Evolutionary conservation across 2,329 filamentous ascomycete species (phyloP).

Genomic region (Sporothrix luriei): DNA sequence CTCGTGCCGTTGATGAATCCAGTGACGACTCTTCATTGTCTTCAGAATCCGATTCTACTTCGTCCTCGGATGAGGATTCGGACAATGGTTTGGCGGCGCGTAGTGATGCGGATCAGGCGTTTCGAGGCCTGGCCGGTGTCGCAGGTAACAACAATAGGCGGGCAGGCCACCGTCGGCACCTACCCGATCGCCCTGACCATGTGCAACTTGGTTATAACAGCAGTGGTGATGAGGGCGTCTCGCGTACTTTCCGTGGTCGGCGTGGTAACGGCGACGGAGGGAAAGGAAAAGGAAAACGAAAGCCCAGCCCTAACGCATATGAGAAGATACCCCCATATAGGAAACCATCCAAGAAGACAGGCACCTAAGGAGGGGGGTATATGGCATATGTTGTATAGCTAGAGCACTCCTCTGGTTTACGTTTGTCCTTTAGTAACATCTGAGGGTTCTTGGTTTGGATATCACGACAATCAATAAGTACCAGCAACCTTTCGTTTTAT

Average conservation of each 20-base stretch:
- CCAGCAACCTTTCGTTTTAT: not conserved
- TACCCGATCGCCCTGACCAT: constrained; percentile 42
- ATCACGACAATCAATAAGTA: not conserved
- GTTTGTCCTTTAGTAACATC: not conserved
- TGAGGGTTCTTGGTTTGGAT: not conserved
- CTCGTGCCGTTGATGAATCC: constrained; percentile 79
- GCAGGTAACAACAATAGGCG: constrained; percentile 35
- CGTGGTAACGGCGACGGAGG: not conserved
- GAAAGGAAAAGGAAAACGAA: constrained; percentile 39
- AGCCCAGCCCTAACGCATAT: constrained; percentile 77
- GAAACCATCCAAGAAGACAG: constrained; percentile 46
- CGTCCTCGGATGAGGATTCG: constrained; percentile 46
- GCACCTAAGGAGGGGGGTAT: not conserved
- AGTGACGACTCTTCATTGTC: constrained; percentile 64
- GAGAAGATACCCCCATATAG: constrained; percentile 64
- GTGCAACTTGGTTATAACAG: constrained; percentile 45
- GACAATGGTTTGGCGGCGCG: constrained; percentile 37
- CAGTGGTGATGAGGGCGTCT: constrained; percentile 43
- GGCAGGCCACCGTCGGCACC: constrained; percentile 40
- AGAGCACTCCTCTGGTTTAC: not conserved
- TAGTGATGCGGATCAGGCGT: constrained; percentile 35
- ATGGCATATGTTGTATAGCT: not conserved
- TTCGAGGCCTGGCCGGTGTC: constrained; percentile 38
- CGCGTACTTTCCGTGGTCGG: constrained; percentile 35
- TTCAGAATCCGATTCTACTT: constrained; percentile 58